phyloP scores from a whole-genome alignment of 176 grass and related monocot genomes.

The Ananas comosus region DNA sequence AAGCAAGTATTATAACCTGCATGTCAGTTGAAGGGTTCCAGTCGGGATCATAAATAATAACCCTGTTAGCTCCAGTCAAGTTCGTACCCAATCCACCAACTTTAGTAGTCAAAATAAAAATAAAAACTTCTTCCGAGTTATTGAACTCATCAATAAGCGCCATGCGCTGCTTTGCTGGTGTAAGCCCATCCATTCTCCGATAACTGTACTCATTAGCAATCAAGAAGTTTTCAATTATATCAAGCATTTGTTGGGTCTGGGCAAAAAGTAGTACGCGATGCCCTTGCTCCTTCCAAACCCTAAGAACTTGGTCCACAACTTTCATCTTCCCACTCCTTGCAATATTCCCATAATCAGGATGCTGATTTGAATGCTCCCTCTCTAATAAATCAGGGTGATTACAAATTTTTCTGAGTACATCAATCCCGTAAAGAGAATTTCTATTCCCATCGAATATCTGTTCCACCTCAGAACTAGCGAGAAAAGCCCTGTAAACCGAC shows the following conservation, averaged over 20 bases:
- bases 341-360: constrained; percentile 87
- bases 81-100: constrained; percentile 93
- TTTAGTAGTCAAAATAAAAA: constrained; percentile 94
- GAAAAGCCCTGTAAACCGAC: constrained; percentile 65
- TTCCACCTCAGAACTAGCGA: constrained; percentile 92
- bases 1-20: constrained; percentile 38
- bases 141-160: constrained; percentile 95
- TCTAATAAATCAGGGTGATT: constrained; percentile 96
- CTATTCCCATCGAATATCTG: constrained; percentile 91
- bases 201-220: constrained; percentile 45
- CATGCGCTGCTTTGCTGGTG: constrained; percentile 82
- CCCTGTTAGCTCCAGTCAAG: constrained; percentile 69
- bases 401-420: constrained; percentile 86
- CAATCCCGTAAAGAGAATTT: constrained; percentile 84
- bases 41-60: constrained; percentile 90
- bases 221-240: constrained; percentile 79
- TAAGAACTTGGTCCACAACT: constrained; percentile 74
- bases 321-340: constrained; percentile 90
- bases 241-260: constrained; percentile 96
- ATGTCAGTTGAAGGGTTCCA: constrained; percentile 99
- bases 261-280: constrained; percentile 78
- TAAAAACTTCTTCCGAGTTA: constrained; percentile 63
- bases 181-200: constrained; percentile 89
- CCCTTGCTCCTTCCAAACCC: constrained; percentile 84
- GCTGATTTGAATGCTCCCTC: constrained; percentile 58